Conservation (phyloP, 805 yeast genomes). For the Wickerhamiella brachini region DNA sequence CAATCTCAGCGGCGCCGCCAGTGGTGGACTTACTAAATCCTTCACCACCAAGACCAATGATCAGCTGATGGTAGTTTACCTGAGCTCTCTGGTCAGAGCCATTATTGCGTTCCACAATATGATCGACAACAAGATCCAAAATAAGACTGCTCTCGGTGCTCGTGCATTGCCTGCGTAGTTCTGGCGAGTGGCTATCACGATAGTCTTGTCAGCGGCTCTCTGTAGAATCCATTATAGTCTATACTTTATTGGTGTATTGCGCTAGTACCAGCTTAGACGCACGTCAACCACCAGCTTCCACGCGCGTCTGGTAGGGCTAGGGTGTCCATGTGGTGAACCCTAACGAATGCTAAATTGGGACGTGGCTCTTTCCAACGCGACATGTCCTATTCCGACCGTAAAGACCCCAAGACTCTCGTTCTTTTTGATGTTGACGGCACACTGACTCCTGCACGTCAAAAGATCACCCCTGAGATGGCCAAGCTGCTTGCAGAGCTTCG, state of each 20-base stretch:
- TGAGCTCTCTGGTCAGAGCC: constrained; percentile 79
- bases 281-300: not conserved
- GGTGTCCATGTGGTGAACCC: not conserved
- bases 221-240: too few relatives aligned
- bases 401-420: constrained; percentile 58
- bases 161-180: not conserved
- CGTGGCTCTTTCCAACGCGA: not conserved
- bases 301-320: not conserved
- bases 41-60: constrained; percentile 90
- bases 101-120: constrained; percentile 93
- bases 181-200: too few relatives aligned
- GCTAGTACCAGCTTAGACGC: too few relatives aligned
- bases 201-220: too few relatives aligned
- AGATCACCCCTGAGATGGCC: constrained; percentile 51
- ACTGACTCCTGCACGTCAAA: constrained; percentile 89
- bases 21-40: constrained; percentile 44
- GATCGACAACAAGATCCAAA: constrained; percentile 88
- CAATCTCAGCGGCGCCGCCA: constrained; percentile 35
- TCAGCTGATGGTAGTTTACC: constrained; percentile 85
- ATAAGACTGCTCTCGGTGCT: constrained; percentile 27
- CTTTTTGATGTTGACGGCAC: constrained; percentile 98
- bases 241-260: too few relatives aligned
- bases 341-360: not conserved
- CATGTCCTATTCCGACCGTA: constrained; percentile 42
- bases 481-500: constrained; percentile 59